A percentile compares a stretch with the other conserved stretches of the same genome.
phyloP scores from a whole-genome alignment of 202 grass and related monocot species.

The Cymbopogon flexuosus region DNA sequence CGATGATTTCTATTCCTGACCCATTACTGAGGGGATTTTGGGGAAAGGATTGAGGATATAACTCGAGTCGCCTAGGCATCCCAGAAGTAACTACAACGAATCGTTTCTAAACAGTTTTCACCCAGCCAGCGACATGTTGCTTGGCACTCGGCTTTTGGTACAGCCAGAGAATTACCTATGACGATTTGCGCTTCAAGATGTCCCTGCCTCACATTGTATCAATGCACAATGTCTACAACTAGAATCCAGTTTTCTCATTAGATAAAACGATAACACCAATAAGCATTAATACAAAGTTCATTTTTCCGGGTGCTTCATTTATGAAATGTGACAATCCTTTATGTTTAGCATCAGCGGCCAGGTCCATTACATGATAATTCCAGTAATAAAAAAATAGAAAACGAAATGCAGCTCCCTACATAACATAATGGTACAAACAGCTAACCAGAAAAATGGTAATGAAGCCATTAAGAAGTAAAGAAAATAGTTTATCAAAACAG shows the following conservation, averaged over 20 bases:
- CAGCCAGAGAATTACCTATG: neutral
- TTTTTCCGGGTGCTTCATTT: neutral
- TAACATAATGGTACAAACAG: neutral
- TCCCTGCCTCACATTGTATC: neutral
- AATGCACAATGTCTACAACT: neutral
- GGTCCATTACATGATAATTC: neutral
- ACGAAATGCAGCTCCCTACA: neutral
- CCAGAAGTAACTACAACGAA: too few species aligned
- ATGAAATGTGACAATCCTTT: neutral
- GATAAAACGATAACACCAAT: neutral
- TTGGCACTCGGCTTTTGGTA: neutral
- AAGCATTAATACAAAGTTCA: neutral
- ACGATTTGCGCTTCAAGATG: neutral
- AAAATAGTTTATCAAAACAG: neutral
- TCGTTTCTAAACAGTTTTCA: too few species aligned
- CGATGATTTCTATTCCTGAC: too few species aligned
- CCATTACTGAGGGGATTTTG: too few species aligned
- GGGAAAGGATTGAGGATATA: too few species aligned
- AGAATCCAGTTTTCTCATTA: neutral
- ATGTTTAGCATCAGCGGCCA: neutral
- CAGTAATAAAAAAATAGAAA: neutral
- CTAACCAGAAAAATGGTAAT: constrained; percentile 6
- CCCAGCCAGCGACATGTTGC: neutral
- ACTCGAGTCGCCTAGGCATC: too few species aligned
- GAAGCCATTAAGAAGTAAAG: neutral